These are phyloP conservation scores for Chalara sp. DNA, from an alignment of 2,329 filamentous ascomycete species.

Conservation along the genomic window DNA sequence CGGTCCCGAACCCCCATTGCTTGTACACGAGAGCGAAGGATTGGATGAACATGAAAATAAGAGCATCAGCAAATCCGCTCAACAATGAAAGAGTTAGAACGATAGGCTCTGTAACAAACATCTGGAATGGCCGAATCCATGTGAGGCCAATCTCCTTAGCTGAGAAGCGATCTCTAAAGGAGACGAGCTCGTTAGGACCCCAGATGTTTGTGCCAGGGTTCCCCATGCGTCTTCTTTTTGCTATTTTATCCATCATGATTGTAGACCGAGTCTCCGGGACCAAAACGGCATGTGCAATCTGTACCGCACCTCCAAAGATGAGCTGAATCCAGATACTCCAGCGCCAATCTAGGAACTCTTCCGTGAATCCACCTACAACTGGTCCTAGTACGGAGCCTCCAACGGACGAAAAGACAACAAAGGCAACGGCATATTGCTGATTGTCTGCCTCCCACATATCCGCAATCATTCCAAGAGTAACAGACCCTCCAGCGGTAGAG, in stretches of 20 bases:
- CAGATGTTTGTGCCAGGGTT: constrained; percentile 51
- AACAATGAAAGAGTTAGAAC: constrained; percentile 64
- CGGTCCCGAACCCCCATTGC: constrained; percentile 56
- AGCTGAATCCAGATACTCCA: constrained; percentile 84
- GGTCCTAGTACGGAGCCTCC: constrained; percentile 71
- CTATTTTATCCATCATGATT: constrained; percentile 72
- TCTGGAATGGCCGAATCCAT: constrained; percentile 61
- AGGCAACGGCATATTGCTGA: constrained; percentile 71
- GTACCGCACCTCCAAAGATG: constrained; percentile 66
- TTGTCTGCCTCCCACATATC: constrained; percentile 65
- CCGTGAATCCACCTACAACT: constrained; percentile 71
- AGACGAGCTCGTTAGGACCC: constrained; percentile 65
- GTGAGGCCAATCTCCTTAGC: constrained; percentile 47
- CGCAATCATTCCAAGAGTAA: constrained; percentile 69
- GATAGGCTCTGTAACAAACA: constrained; percentile 71
- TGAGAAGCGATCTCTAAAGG: constrained; percentile 52
- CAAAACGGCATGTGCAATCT: constrained; percentile 57
- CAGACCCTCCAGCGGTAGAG: constrained; percentile 65
- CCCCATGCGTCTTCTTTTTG: constrained; percentile 62
- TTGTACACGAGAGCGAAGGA: constrained; percentile 61
- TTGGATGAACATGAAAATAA: constrained; percentile 75
- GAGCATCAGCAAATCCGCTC: constrained; percentile 64
- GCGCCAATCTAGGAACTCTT: constrained; percentile 60
- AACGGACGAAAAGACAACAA: constrained; percentile 73
- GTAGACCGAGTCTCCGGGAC: constrained; percentile 76